Percentiles rank a stretch among this genome's conserved stretches.
These are phyloP conservation scores for Xylariaceae sp. DNA, from an alignment of 2,329 filamentous ascomycete species.

Conservation along the genomic window DNA sequence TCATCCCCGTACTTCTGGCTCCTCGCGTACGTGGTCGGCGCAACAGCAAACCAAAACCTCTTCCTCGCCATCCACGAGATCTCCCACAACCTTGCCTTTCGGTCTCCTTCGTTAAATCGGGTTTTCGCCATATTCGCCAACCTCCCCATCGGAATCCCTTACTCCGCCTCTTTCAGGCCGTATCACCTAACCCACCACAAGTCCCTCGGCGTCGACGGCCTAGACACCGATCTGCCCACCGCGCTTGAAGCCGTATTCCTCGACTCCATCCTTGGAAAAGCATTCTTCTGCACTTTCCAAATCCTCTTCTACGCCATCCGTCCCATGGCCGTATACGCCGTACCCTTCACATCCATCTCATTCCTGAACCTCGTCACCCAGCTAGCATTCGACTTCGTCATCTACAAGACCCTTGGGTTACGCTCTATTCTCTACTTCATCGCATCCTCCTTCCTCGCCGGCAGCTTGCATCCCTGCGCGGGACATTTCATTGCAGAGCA, in stretches of 20 bases:
- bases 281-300: slow-evolving; percentile 99
- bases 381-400: slow-evolving; percentile 67
- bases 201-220: slow-evolving; percentile 90
- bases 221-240: slow-evolving; percentile 94
- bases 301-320: slow-evolving; percentile 98
- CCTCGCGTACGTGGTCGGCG: slow-evolving; percentile 85
- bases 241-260: slow-evolving; percentile 87
- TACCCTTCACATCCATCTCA: slow-evolving; percentile 84
- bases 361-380: slow-evolving; percentile 76
- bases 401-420: slow-evolving; percentile 58
- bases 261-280: slow-evolving; percentile 91
- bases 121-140: slow-evolving; percentile 91
- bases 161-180: slow-evolving; percentile 92
- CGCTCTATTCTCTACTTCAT: slow-evolving; percentile 78
- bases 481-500: slow-evolving; percentile 99
- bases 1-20: slow-evolving; percentile 81
- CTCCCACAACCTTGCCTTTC: slow-evolving; percentile 94
- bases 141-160: slow-evolving; percentile 90
- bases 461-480: slow-evolving; percentile 87
- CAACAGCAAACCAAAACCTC: slow-evolving; percentile 95
- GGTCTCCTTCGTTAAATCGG: slow-evolving; percentile 73
- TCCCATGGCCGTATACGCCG: slow-evolving; percentile 88
- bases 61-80: slow-evolving; percentile 99
- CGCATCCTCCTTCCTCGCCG: slow-evolving; percentile 87
- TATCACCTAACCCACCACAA: slow-evolving; percentile 99